These are phyloP conservation scores for Clarireedia hainanense DNA, from an alignment of 2,329 filamentous ascomycete genomes.

Conservation along the genomic window DNA sequence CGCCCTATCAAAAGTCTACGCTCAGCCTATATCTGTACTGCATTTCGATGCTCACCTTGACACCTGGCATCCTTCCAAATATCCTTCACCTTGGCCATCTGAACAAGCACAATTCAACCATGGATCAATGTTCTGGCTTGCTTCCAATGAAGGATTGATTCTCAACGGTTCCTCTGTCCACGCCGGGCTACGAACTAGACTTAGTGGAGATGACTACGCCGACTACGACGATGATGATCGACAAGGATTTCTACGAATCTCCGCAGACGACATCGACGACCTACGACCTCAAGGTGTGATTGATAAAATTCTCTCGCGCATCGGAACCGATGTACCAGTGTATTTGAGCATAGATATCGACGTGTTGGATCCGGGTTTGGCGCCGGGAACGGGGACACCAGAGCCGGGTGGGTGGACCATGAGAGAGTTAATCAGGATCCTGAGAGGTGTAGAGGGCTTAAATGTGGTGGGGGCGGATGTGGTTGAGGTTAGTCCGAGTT, in stretches of 20 bases:
- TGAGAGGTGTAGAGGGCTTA: conserved; percentile 72
- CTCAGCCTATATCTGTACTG: conserved; percentile 57
- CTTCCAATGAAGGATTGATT: conserved; percentile 71
- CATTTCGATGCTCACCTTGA: conserved; percentile 57
- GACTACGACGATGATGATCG: conserved; percentile 65
- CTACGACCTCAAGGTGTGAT: conserved; percentile 66
- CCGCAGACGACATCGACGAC: conserved; percentile 83
- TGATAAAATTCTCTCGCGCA: conserved; percentile 58
- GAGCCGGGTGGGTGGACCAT: conserved; percentile 91
- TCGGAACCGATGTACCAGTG: conserved; percentile 69
- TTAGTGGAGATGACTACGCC: conserved; percentile 55
- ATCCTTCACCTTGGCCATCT: conserved; percentile 67
- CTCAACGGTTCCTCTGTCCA: conserved; percentile 69
- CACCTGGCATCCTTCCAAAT: conserved; percentile 46
- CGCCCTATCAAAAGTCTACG: conserved; percentile 54
- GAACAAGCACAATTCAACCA: conserved; percentile 74
- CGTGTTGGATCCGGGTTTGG: conserved; percentile 62
- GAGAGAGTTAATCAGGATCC: conserved; percentile 74
- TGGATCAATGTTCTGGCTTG: conserved; percentile 88
- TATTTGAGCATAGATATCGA: conserved; percentile 79
- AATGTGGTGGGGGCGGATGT: conserved; percentile 87
- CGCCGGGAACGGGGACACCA: conserved; percentile 77
- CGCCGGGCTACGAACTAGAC: conserved; percentile 71
- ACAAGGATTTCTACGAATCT: conserved; percentile 74
- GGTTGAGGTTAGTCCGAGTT: conserved; percentile 81